A percentile compares a stretch with the other conserved stretches of the same genome.
phyloP scores from a whole-genome alignment of 371 early-diverging fungal genomes.

The Vairimorpha necatrix region DNA sequence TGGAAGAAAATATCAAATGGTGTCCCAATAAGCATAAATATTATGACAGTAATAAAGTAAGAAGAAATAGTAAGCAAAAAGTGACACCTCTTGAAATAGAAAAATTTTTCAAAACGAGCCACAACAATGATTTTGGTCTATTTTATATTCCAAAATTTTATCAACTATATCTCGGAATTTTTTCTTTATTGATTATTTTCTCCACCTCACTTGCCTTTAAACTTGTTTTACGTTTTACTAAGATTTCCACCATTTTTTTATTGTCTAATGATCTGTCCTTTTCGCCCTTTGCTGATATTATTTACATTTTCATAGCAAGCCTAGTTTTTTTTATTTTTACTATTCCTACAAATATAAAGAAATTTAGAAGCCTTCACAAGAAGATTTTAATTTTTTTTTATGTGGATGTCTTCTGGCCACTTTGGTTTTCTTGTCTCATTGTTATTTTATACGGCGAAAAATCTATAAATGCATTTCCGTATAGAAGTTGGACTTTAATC shows the following conservation, averaged over 20 bases:
- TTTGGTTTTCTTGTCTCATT: neutral
- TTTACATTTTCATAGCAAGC: no score
- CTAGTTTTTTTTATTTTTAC: no score
- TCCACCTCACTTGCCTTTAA: neutral
- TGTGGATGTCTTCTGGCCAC: neutral
- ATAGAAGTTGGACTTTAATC: neutral
- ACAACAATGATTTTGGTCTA: neutral
- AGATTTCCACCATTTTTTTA: no score
- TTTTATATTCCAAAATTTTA: neutral
- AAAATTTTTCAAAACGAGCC: neutral
- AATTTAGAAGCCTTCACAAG: no score
- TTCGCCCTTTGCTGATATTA: no score
- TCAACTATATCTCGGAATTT: neutral
- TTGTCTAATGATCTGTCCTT: no score
- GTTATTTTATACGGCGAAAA: neutral
- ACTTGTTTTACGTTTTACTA: no score
- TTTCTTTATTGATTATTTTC: neutral
- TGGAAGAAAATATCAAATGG: neutral
- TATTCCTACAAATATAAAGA: no score
- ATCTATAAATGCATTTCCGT: neutral
- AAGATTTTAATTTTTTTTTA: no score
- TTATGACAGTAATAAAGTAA: neutral
- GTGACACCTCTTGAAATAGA: neutral
- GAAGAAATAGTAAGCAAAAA: neutral
- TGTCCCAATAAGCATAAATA: constrained; percentile 5